Percentiles rank a stretch among this genome's conserved stretches.
Conservation (phyloP, 768 basidiomycete genomes). For the Sarcodon sp. region DNA sequence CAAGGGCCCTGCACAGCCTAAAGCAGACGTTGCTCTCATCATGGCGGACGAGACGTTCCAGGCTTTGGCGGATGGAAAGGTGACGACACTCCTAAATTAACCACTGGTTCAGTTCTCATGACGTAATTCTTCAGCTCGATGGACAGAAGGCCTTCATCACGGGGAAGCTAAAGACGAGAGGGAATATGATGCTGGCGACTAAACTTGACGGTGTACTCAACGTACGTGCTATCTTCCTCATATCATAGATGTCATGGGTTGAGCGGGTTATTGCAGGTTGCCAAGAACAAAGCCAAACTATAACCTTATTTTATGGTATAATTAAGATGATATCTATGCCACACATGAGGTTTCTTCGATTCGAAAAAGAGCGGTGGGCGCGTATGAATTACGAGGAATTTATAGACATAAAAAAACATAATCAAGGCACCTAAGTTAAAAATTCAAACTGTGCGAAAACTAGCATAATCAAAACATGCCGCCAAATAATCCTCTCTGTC, state of each 20-base stretch:
- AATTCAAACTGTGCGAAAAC: no score
- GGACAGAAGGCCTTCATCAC: conserved; percentile 97
- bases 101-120: not conserved
- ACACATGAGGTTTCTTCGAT: not conserved
- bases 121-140: conserved; percentile 38
- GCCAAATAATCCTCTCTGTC: conserved; percentile 71
- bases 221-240: conserved; percentile 25
- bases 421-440: no score
- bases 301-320: conserved; percentile 11
- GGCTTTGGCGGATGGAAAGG: conserved; percentile 64
- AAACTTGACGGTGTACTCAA: conserved; percentile 80
- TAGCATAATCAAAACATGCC: conserved; percentile 41
- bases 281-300: conserved; percentile 28
- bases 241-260: not conserved
- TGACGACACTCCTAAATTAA: conserved; percentile 13
- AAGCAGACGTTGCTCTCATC: conserved; percentile 75
- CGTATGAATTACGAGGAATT: not conserved
- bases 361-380: not conserved
- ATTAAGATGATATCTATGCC: not conserved
- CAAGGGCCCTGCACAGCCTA: conserved; percentile 58
- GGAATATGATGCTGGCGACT: conserved; percentile 89
- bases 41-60: conserved; percentile 66
- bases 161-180: conserved; percentile 84
- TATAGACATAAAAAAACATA: no score
- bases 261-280: conserved; percentile 10